Percentiles rank a stretch among this genome's conserved stretches.
Conservation (phyloP, 345 rosid species). For the Passiflora organensis region DNA sequence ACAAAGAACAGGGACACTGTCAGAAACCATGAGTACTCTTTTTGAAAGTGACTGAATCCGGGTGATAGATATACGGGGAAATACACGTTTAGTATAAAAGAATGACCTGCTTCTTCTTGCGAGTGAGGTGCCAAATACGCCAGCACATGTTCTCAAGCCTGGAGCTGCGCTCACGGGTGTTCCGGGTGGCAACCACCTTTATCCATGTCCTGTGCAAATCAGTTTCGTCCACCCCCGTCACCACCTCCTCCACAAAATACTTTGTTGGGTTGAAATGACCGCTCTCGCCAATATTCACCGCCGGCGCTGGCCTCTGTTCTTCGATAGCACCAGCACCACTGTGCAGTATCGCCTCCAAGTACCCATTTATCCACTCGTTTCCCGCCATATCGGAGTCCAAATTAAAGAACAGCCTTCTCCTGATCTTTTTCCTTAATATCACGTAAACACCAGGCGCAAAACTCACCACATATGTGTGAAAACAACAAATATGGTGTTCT, state of each 20-base stretch:
- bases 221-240: constrained; percentile 83
- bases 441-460: background rate
- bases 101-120: constrained; percentile 90
- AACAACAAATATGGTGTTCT: too few species aligned
- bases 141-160: constrained; percentile 98
- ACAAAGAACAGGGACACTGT: too few species aligned
- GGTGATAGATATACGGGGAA: background rate
- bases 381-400: constrained; percentile 60
- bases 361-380: constrained; percentile 97
- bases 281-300: constrained; percentile 36
- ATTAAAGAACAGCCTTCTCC: background rate
- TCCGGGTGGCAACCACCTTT: constrained; percentile 93
- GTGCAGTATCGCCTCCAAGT: constrained; percentile 84
- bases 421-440: too few species aligned
- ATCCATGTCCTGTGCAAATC: constrained; percentile 91
- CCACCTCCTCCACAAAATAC: constrained; percentile 95
- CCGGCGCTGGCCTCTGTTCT: constrained; percentile 42
- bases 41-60: background rate
- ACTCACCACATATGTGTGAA: too few species aligned
- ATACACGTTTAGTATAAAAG: background rate
- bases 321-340: constrained; percentile 60
- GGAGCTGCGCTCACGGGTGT: constrained; percentile 87
- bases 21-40: too few species aligned
- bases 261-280: constrained; percentile 76
- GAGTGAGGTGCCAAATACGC: constrained; percentile 98